Percentiles rank a stretch among this genome's conserved stretches.
phyloP scores from a whole-genome alignment of 2,329 filamentous ascomycete genomes.

The Trichocomaceae sp. region DNA sequence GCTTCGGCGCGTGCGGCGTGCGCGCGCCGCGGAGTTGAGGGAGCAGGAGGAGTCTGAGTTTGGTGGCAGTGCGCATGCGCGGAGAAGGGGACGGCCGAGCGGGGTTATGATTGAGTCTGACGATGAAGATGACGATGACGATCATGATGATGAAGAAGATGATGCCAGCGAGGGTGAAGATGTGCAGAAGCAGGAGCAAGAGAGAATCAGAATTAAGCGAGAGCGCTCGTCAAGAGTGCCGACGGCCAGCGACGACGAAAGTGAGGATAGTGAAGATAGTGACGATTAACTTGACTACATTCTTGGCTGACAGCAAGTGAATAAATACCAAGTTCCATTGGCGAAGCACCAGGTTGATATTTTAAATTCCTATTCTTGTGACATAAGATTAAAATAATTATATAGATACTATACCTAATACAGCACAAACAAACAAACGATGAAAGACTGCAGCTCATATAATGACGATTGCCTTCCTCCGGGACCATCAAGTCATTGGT shows the following conservation, averaged over 20 bases:
- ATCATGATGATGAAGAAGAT: background rate
- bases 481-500: background rate
- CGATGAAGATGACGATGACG: conserved; percentile 1
- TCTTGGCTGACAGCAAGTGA: conserved; percentile 3
- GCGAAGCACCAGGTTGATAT: background rate
- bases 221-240: conserved; percentile 7
- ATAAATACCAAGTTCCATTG: background rate
- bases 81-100: background rate
- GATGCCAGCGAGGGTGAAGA: background rate
- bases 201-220: conserved; percentile 9
- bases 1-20: conserved; percentile 32
- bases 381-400: background rate
- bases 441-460: background rate
- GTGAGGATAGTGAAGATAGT: conserved; percentile 4
- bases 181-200: background rate
- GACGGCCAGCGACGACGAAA: background rate
- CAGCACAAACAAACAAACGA: background rate
- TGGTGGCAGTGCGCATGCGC: background rate
- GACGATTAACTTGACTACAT: background rate
- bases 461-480: background rate
- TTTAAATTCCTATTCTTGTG: background rate
- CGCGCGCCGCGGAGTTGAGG: conserved; percentile 21
- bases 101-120: conserved; percentile 9
- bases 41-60: conserved; percentile 20
- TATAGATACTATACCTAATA: background rate